Conservation (phyloP, 2,329 filamentous ascomycete genomes). For the Sporothrix pseudoabietina region DNA sequence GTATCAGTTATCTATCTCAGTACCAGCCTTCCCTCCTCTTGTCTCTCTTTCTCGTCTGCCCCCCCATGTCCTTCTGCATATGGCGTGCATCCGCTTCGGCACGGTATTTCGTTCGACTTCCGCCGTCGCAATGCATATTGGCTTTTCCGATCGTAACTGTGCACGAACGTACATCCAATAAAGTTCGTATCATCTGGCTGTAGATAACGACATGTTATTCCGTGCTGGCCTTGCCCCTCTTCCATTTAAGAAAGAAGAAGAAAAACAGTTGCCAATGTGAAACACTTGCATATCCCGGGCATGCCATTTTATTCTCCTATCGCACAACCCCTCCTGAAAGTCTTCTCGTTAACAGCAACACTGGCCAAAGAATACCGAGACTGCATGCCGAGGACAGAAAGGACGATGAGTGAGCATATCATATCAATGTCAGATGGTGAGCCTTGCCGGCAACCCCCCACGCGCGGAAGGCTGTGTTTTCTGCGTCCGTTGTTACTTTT, state of each 20-base stretch:
- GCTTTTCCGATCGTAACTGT: background rate
- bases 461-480: background rate
- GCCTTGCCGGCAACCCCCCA: background rate
- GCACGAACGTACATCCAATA: too few relatives aligned
- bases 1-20: background rate
- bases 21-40: background rate
- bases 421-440: background rate
- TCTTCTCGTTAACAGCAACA: background rate
- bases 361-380: slow-evolving; percentile 2
- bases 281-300: slow-evolving; percentile 6
- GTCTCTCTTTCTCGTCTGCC: background rate
- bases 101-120: slow-evolving; percentile 1
- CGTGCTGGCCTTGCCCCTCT: background rate
- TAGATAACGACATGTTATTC: slow-evolving; percentile 14
- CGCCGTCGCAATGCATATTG: slow-evolving; percentile 6
- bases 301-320: slow-evolving; percentile 23
- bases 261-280: background rate
- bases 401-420: background rate
- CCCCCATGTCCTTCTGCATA: background rate
- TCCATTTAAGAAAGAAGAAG: background rate
- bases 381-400: too few relatives aligned
- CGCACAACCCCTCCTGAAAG: background rate
- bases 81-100: slow-evolving; percentile 14
- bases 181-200: background rate
- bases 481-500: background rate